These are phyloP conservation scores for Pichia sp. DNA, from an alignment of 1,139 yeast species.

Conservation along the genomic window DNA sequence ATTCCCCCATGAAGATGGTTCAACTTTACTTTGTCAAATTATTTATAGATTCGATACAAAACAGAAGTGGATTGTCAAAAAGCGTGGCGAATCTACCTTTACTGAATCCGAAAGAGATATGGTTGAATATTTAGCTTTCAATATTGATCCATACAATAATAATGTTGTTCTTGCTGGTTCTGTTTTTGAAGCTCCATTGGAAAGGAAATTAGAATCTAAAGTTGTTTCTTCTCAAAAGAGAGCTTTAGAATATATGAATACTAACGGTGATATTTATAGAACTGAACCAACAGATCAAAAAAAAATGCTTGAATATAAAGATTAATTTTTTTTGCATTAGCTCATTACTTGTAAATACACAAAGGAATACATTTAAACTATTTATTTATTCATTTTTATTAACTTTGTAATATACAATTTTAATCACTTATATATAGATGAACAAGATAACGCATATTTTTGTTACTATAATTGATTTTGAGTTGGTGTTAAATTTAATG, in stretches of 20 bases:
- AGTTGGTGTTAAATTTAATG: slow-evolving; percentile 13
- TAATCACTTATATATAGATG: background rate
- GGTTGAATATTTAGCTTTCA: slow-evolving; percentile 68
- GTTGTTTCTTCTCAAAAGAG: slow-evolving; percentile 25
- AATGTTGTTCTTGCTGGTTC: slow-evolving; percentile 71
- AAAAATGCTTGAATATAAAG: slow-evolving; percentile 14
- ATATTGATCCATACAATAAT: slow-evolving; percentile 66
- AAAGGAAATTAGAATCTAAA: slow-evolving; percentile 25
- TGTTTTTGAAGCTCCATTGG: slow-evolving; percentile 58
- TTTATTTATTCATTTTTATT: background rate
- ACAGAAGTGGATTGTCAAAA: slow-evolving; percentile 56
- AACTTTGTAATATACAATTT: background rate
- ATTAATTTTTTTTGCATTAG: background rate
- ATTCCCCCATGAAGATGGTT: slow-evolving; percentile 59
- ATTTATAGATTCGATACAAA: slow-evolving; percentile 70
- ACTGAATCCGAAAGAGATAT: slow-evolving; percentile 47
- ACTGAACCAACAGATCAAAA: slow-evolving; percentile 28
- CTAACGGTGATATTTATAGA: slow-evolving; percentile 48
- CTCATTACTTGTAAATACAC: slow-evolving; percentile 1
- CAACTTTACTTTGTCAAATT: slow-evolving; percentile 52
- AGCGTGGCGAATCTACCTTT: slow-evolving; percentile 36
- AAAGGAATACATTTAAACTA: background rate
- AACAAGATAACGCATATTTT: background rate
- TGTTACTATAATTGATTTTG: slow-evolving; percentile 1
- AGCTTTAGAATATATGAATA: slow-evolving; percentile 39